Evolutionary conservation across 2,329 filamentous ascomycete genomes (phyloP).

Genomic region (Curvularia eragrostidis): DNA sequence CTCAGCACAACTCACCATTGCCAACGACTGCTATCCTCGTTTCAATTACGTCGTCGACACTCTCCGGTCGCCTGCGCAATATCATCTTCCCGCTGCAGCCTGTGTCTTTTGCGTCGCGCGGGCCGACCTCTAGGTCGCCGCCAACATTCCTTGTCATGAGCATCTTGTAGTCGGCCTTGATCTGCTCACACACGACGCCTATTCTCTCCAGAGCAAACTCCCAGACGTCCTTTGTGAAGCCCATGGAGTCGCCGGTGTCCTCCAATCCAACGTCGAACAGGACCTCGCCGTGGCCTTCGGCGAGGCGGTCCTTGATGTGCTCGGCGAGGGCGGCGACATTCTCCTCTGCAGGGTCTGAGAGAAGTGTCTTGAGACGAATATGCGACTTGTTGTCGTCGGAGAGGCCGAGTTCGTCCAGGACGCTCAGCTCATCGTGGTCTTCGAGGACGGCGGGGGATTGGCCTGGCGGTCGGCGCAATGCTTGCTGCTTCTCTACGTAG

Average conservation of each 20-base stretch:
- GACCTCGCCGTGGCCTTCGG: slow-evolving; percentile 86
- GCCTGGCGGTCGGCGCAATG: slow-evolving; percentile 61
- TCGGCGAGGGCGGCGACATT: slow-evolving; percentile 68
- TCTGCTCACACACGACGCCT: slow-evolving; percentile 66
- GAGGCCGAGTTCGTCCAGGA: slow-evolving; percentile 79
- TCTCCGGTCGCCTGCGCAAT: slow-evolving; percentile 74
- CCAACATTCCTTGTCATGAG: slow-evolving; percentile 91
- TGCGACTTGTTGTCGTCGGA: slow-evolving; percentile 70
- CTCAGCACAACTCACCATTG: slow-evolving; percentile 68
- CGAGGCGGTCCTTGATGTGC: slow-evolving; percentile 67
- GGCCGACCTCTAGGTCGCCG: slow-evolving; percentile 73
- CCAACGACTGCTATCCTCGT: slow-evolving; percentile 96
- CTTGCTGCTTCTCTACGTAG: slow-evolving; percentile 94
- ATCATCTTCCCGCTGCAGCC: slow-evolving; percentile 86
- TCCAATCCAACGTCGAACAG: slow-evolving; percentile 93
- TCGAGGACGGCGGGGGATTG: slow-evolving; percentile 53
- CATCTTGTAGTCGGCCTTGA: slow-evolving; percentile 77
- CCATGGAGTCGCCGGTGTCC: slow-evolving; percentile 86
- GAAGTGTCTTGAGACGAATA: slow-evolving; percentile 75
- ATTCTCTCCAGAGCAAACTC: slow-evolving; percentile 72
- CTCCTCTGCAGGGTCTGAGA: slow-evolving; percentile 66
- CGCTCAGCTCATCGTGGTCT: slow-evolving; percentile 88
- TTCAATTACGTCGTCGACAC: slow-evolving; percentile 88
- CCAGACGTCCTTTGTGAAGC: slow-evolving; percentile 77
- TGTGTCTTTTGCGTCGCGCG: slow-evolving; percentile 69